phyloP scores from a whole-genome alignment of 73 alveolate species.

The Tetrahymena thermophila region DNA sequence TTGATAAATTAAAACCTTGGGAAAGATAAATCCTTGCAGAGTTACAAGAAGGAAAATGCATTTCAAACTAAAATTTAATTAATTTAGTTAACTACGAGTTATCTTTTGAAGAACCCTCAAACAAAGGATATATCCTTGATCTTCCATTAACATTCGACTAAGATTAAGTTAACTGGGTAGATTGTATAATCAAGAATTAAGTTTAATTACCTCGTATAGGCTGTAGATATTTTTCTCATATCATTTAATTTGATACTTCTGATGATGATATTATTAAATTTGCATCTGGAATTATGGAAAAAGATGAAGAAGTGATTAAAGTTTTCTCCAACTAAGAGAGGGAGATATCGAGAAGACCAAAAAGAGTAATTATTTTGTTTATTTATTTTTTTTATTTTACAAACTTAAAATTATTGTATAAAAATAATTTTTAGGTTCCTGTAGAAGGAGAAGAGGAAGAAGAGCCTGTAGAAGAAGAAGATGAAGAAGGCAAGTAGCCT shows the following conservation, averaged over 20 bases:
- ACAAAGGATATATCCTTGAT: slow-evolving; percentile 40
- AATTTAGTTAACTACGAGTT: slow-evolving; percentile 15
- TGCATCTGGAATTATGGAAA: slow-evolving; percentile 35
- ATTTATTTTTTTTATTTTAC: neutral
- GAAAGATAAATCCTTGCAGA: slow-evolving; percentile 35
- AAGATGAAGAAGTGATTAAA: slow-evolving; percentile 41
- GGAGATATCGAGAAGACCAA: slow-evolving; percentile 82
- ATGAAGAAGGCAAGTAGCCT: slow-evolving; percentile 78
- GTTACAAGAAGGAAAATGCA: slow-evolving; percentile 49
- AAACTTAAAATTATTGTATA: neutral
- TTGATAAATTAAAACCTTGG: slow-evolving; percentile 39
- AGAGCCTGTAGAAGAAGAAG: slow-evolving; percentile 82
- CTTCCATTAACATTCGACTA: slow-evolving; percentile 8
- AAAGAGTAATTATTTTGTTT: slow-evolving; percentile 21
- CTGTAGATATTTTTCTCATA: slow-evolving; percentile 34
- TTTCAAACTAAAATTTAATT: slow-evolving; percentile 37
- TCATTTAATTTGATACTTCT: neutral
- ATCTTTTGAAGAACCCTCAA: slow-evolving; percentile 6
- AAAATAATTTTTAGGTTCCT: slow-evolving; percentile 68
- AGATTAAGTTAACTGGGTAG: slow-evolving; percentile 24
- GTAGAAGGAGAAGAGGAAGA: slow-evolving; percentile 79
- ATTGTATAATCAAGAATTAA: slow-evolving; percentile 17
- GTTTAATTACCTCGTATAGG: slow-evolving; percentile 35
- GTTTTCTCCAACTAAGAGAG: slow-evolving; percentile 57
- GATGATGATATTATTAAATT: slow-evolving; percentile 31